These are phyloP conservation scores for Paramecium biaurelia DNA, from an alignment of 73 alveolate genomes.

Conservation along the genomic window DNA sequence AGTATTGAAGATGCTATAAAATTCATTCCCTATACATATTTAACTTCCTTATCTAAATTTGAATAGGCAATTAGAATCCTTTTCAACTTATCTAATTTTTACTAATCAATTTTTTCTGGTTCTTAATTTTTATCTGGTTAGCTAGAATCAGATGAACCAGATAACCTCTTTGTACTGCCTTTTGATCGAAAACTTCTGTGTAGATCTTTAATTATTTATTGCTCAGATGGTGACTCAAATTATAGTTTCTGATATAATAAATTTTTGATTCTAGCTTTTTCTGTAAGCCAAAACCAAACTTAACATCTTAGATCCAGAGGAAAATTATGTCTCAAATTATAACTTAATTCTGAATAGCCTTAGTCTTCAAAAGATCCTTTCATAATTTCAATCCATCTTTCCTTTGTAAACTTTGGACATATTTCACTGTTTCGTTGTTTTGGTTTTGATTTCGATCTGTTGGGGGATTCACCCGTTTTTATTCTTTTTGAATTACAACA, in stretches of 20 bases:
- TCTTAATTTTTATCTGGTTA: not conserved
- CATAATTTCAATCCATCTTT: conserved; percentile 26
- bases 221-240: not conserved
- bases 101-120: not conserved
- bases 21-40: conserved; percentile 63
- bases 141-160: conserved; percentile 14
- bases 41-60: conserved; percentile 33
- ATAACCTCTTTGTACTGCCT: not conserved
- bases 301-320: conserved; percentile 38
- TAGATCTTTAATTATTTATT: conserved; percentile 8
- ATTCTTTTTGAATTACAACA: not conserved
- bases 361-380: not conserved
- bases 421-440: not conserved
- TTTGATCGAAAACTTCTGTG: conserved; percentile 19
- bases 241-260: not conserved
- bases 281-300: conserved; percentile 57
- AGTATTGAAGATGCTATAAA: conserved; percentile 42
- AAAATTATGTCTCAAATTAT: conserved; percentile 48
- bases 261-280: not conserved
- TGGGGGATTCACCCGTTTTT: not conserved
- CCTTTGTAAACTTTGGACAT: not conserved
- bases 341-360: conserved; percentile 46
- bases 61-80: conserved; percentile 45
- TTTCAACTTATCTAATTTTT: not conserved
- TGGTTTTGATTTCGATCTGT: not conserved